These are phyloP conservation scores for Pontederia paniculata DNA, from an alignment of 176 grass and related monocot species.

Conservation along the genomic window DNA sequence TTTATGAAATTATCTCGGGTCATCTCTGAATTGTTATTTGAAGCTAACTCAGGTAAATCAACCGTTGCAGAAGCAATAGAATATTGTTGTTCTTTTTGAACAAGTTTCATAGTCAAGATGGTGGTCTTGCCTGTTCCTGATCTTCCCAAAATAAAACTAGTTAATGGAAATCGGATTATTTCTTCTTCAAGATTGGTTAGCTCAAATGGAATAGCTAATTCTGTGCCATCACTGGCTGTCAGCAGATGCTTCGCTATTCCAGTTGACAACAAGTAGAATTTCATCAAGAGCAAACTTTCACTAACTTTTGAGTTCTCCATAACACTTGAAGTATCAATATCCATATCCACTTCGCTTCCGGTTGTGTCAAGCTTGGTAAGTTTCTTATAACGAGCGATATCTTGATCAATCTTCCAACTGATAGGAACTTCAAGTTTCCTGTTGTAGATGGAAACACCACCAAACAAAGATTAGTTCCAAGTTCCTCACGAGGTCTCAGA, in stretches of 20 bases:
- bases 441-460: background rate
- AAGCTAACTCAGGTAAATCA: background rate
- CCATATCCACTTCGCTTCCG: slow-evolving; percentile 18
- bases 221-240: slow-evolving; percentile 61
- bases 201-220: slow-evolving; percentile 71
- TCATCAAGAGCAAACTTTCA: slow-evolving; percentile 83
- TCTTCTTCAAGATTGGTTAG: slow-evolving; percentile 67
- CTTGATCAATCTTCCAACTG: slow-evolving; percentile 34
- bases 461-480: background rate
- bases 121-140: slow-evolving; percentile 96
- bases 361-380: slow-evolving; percentile 15
- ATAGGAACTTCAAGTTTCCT: slow-evolving; percentile 61
- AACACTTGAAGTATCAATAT: background rate
- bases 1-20: slow-evolving; percentile 24
- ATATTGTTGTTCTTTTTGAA: slow-evolving; percentile 58
- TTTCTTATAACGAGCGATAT: slow-evolving; percentile 49
- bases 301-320: slow-evolving; percentile 80
- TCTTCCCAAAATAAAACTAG: slow-evolving; percentile 74
- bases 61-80: slow-evolving; percentile 31
- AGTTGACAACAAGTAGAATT: slow-evolving; percentile 77
- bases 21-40: slow-evolving; percentile 1
- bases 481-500: too few species aligned
- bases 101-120: slow-evolving; percentile 65
- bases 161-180: slow-evolving; percentile 53
- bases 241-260: slow-evolving; percentile 62